Evolutionary conservation across 768 basidiomycete species (phyloP), one percentile per base, ranked within the genome.

Genomic region (Plicaturopsis crispa): DNA sequence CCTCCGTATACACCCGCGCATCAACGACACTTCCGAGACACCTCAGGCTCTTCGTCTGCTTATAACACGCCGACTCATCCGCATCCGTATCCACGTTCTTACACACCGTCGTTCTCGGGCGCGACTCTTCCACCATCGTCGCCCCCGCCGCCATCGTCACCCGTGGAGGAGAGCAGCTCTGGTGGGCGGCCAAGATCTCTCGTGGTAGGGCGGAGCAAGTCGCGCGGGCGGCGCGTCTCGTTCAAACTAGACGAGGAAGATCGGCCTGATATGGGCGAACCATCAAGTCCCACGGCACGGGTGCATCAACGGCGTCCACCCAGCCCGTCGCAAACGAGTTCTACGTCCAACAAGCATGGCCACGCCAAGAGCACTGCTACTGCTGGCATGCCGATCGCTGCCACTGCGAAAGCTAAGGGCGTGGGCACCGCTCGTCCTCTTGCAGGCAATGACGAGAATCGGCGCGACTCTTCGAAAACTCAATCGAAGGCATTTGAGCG

Each of bases 161-260:
- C 57, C 33, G 44, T 51, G 12, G 52, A 46, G 38, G 54, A 47
- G 31, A 53, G 43, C 20, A 37, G 47, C 19, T n/a, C n/a, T n/a
- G n/a, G n/a, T n/a, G n/a, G n/a, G n/a, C 53, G 59, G 30, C 56
- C 51, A 38, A 61, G 60, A 39, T 61, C 66, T 0, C 46, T 67
- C 19, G 44, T 43, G 44, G 70, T 70, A 18, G 55, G 60, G 20
- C 63, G 72, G 36, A 77, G 78, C 54, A 66, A 57, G 35, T 75
- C 78, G 14, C 56, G 69, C 21, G 77, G 72, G 6, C 65, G 78
- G 41, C 62, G 63, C 17, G 78, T 80, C 2, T 77, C 78, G 8
- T 82, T 82, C 50, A 61, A 55, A 41, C 46, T 75, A n/a, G 56
- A 57, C 21, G 55, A 50, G 17, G 57, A 57, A 31, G 51, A 50